A percentile compares a stretch with the other conserved stretches of the same genome.
These are phyloP conservation scores for Gymnopilus dilepis DNA, from an alignment of 768 basidiomycete species.

Conservation along the genomic window DNA sequence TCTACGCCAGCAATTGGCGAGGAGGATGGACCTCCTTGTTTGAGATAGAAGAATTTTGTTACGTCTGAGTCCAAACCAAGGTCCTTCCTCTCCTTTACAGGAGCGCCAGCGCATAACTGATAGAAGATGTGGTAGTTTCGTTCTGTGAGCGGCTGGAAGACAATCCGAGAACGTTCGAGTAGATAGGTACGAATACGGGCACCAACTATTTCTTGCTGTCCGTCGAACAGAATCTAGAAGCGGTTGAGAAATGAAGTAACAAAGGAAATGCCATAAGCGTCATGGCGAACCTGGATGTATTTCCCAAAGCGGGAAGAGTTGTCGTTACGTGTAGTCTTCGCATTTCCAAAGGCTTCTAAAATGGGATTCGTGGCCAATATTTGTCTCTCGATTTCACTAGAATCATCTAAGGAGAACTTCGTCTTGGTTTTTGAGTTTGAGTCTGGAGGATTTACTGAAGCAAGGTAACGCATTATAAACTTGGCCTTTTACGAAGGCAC, in stretches of 20 bases:
- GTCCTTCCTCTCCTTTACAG: slow-evolving; percentile 93
- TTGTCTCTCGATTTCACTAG: slow-evolving; percentile 95
- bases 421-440: slow-evolving; percentile 64
- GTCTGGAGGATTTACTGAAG: slow-evolving; percentile 90
- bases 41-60: slow-evolving; percentile 89
- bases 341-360: slow-evolving; percentile 98
- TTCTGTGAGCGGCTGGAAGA: slow-evolving; percentile 96
- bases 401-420: slow-evolving; percentile 80
- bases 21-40: slow-evolving; percentile 89
- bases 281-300: slow-evolving; percentile 87
- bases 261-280: slow-evolving; percentile 2
- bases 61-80: slow-evolving; percentile 88
- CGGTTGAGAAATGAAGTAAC: slow-evolving; percentile 10
- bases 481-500: slow-evolving; percentile 66
- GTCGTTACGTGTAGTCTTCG: slow-evolving; percentile 98
- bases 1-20: slow-evolving; percentile 92
- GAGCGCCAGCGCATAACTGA: slow-evolving; percentile 96
- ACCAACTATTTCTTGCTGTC: slow-evolving; percentile 94
- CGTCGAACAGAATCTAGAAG: slow-evolving; percentile 91
- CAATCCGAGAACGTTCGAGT: slow-evolving; percentile 94
- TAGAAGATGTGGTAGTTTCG: slow-evolving; percentile 99
- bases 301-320: slow-evolving; percentile 99
- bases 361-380: slow-evolving; percentile 99
- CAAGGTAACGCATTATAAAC: slow-evolving; percentile 99
- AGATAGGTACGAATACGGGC: slow-evolving; percentile 99